Evolutionary conservation across 495 filamentous ascomycete genomes (phyloP).

Genomic region (Parathielavia appendiculata): DNA sequence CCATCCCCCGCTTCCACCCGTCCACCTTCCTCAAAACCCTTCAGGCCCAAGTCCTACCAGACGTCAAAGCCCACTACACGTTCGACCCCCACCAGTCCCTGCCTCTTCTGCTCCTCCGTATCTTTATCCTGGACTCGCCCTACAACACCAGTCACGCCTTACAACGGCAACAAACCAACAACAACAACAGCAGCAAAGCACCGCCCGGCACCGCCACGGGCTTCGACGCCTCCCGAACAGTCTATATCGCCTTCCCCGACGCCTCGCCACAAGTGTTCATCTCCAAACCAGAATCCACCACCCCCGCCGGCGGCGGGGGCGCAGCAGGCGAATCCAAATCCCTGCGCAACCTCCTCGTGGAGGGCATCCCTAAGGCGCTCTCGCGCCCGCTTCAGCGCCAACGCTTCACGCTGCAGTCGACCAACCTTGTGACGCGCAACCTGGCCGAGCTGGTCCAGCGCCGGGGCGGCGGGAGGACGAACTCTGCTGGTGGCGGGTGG

Average conservation of each 20-base stretch:
- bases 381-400: slow-evolving; percentile 54
- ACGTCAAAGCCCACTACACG: slow-evolving; percentile 77
- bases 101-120: slow-evolving; percentile 64
- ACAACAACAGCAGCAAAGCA: too few relatives aligned
- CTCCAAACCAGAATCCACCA: slow-evolving; percentile 46
- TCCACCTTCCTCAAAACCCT: slow-evolving; percentile 67
- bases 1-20: slow-evolving; percentile 68
- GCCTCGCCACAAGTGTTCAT: slow-evolving; percentile 69
- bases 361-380: slow-evolving; percentile 73
- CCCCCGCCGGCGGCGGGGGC: slow-evolving; percentile 5
- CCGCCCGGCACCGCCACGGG: slow-evolving; percentile 28
- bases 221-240: slow-evolving; percentile 55
- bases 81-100: slow-evolving; percentile 58
- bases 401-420: slow-evolving; percentile 60
- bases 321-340: slow-evolving; percentile 52
- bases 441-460: slow-evolving; percentile 59
- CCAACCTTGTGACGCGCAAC: slow-evolving; percentile 61
- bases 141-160: slow-evolving; percentile 56
- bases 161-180: slow-evolving; percentile 19
- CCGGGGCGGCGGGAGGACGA: slow-evolving; percentile 61
- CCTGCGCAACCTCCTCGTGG: slow-evolving; percentile 62
- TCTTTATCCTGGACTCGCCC: slow-evolving; percentile 68
- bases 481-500: slow-evolving; percentile 69
- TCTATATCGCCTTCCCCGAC: slow-evolving; percentile 77
- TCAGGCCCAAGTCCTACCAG: slow-evolving; percentile 62